Evolutionary conservation across 2,329 filamentous ascomycete genomes (phyloP), one percentile per base, ranked within the genome.

Genomic region (Cadophora sp.): DNA sequence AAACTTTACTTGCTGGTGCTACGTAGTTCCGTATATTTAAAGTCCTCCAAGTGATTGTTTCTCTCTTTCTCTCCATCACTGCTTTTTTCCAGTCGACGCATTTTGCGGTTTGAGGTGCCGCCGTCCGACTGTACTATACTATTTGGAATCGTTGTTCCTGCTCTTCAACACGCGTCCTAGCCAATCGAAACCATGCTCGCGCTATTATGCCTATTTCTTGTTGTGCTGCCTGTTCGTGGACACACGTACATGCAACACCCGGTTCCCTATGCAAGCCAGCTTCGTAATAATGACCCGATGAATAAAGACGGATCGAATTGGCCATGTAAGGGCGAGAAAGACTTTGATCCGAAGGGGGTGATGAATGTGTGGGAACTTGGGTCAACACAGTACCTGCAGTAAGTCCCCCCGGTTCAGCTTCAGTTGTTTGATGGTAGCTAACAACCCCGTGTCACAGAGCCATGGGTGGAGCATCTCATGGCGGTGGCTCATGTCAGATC

Each of bases 281-380:
- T 53, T 33, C 24, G 4, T 1, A 6, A 33, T 13, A 53, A 53
- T n/a, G 13, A 1, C 1, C 50, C 50, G 7, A 33, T 53, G 50
- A 24, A 18, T 1, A 53, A 33, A n/a, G 50, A 53, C 8, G 50
- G 50, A 11, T 53, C 50, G 6, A 33, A 53, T 27, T 53, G 50
- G 50, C 50, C 50, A 18, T 53, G 50, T 14, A 53, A 53, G 3
- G 50, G 50, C 18, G 50, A 53, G 27, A 53, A 30, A 9, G 50
- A 53, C 0, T 53, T 33, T 7, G 14, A 53, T n/a, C 24, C 24
- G 3, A n/a, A 30, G 4, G 50, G 50, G 2, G 18, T 53, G 3
- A 53, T 53, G 50, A 53, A 53, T 33, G 27, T 53, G 4, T 53
- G 50, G 50, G 50, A 53, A n/a, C 50, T 24, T n/a, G 50, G 50